Percentiles rank a stretch among this genome's conserved stretches.
Conservation (phyloP, 169 alveolate species). For the Cryptosporidium parvum region DNA sequence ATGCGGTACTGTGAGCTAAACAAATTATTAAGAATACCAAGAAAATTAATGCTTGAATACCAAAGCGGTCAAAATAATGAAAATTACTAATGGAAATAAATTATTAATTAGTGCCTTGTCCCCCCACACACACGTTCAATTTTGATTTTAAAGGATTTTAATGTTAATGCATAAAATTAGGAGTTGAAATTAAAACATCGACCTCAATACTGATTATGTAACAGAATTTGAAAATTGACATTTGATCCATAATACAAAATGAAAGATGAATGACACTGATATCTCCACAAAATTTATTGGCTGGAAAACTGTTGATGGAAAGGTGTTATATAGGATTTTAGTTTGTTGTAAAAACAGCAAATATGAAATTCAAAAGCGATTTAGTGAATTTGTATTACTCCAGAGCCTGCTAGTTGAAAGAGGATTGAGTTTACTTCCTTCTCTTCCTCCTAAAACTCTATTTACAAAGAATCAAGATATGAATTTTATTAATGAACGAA, state of each 20-base stretch:
- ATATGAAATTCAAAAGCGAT: conserved; percentile 65
- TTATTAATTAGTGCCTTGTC: background rate
- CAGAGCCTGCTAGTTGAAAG: conserved; percentile 38
- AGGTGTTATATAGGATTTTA: conserved; percentile 22
- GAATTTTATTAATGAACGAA: conserved; percentile 42
- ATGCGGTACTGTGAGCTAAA: background rate
- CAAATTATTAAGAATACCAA: too few relatives aligned
- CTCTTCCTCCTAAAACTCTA: conserved; percentile 71
- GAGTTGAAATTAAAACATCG: background rate
- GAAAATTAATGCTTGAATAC: background rate
- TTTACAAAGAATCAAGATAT: conserved; percentile 54
- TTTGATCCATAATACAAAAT: background rate
- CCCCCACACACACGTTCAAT: conserved; percentile 3
- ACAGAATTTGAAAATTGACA: background rate
- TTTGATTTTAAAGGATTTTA: background rate
- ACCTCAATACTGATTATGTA: background rate
- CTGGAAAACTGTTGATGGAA: conserved; percentile 40
- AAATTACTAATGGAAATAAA: background rate
- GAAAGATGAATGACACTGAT: conserved; percentile 25
- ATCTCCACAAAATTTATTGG: conserved; percentile 34
- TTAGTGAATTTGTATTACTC: conserved; percentile 52
- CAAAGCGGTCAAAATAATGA: background rate
- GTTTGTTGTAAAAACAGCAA: background rate
- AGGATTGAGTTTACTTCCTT: conserved; percentile 53
- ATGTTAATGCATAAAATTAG: background rate